Evolutionary conservation across 2,329 filamentous ascomycete genomes (phyloP), one percentile per base, ranked within the genome.

Genomic region (Canariomyces notabilis): DNA sequence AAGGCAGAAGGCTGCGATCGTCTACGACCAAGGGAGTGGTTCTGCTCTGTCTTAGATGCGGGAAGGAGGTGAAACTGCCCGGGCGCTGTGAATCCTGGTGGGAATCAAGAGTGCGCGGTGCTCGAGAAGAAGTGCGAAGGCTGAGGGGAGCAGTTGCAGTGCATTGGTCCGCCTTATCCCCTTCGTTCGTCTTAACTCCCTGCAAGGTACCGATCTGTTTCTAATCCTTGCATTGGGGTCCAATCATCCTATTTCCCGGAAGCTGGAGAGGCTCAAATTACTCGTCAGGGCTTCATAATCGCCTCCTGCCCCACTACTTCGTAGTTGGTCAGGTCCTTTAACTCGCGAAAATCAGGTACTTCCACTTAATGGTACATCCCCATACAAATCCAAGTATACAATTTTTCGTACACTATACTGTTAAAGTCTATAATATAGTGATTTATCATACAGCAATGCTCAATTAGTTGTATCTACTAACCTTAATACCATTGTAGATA

Each of bases 41-140:
- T 50, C 38, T 52, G 38, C 40, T 46, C 35, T 44, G 50, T 50
- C 47, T 48, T 47, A 49, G 38, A 23, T 37, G 29, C 37, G 37
- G 41, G 31, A 15, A 19, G 37, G 41, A 49, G 35, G 40, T 51
- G 49, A 51, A 53, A 53, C 48, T 44, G 19, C 26, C 14, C 14
- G 26, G 46, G 29, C 42, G 50, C 46, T 49, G 43, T 8, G n/a
- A 40, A 12, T 36, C 44, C 26, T 29, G 19, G 15, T 34, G 23
- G 33, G 37, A 26, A 29, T 36, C 37, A 41, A 41, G 36, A 43
- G 34, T 33, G 20, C 37, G 44, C 26, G 29, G 26, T 33, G 21
- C 37, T 20, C 32, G 46, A 35, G 36, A 31, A 36, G 49, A 45
- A 39, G 41, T 41, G 48, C 41, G 45, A 42, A 42, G 19, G 32